Conservation (phyloP, 1,139 yeast genomes). For the Candida glucosophila region DNA sequence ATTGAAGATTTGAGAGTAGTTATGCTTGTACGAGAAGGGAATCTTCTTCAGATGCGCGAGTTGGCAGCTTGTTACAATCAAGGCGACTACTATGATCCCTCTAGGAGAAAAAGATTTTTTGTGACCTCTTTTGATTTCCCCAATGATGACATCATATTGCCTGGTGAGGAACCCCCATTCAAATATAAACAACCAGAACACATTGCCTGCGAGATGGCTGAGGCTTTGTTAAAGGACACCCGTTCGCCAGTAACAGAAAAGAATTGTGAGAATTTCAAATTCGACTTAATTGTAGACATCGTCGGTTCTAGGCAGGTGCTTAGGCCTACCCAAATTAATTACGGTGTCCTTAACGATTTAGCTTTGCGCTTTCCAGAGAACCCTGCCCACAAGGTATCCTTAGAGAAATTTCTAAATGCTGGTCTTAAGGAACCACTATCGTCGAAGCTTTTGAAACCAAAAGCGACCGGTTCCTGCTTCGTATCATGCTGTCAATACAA, state of each 20-base stretch:
- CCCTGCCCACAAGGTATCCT: conserved; percentile 10
- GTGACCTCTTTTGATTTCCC: conserved; percentile 27
- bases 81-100: conserved; percentile 14
- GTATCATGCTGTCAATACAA: conserved; percentile 32
- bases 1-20: conserved; percentile 18
- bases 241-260: conserved; percentile 11
- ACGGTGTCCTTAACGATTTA: conserved; percentile 22
- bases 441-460: conserved; percentile 31
- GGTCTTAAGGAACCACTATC: conserved; percentile 26
- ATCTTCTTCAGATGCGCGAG: conserved; percentile 12
- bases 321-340: conserved; percentile 21
- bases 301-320: conserved; percentile 32
- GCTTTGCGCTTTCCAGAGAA: conserved; percentile 24
- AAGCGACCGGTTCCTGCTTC: conserved; percentile 20
- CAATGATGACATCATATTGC: conserved; percentile 27
- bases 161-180: conserved; percentile 27
- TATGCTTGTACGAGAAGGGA: conserved; percentile 23
- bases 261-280: conserved; percentile 20
- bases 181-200: conserved; percentile 33
- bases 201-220: conserved; percentile 32
- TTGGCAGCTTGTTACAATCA: conserved; percentile 15
- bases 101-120: conserved; percentile 13
- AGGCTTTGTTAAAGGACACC: conserved; percentile 20
- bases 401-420: conserved; percentile 20
- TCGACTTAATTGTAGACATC: conserved; percentile 34